Conservation (phyloP, 148 eudicot genomes). For the Cornus controversa region DNA sequence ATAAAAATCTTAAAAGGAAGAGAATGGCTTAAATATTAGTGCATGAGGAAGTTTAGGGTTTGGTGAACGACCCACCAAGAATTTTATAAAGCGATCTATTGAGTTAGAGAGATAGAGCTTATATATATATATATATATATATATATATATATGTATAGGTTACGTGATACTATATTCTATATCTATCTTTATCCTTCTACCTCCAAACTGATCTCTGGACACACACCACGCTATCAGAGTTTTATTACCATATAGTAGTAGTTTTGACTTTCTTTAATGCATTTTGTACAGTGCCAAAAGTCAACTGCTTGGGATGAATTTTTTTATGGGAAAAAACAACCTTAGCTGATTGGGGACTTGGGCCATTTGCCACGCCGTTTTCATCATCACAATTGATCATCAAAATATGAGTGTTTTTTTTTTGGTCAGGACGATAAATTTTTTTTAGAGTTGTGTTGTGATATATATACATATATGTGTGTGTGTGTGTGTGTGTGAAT, state of each 20-base stretch:
- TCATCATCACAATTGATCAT: no score
- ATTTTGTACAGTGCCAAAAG: conserved; percentile 19
- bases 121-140: no score
- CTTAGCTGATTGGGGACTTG: conserved; percentile 14
- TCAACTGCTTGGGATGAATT: conserved; percentile 23
- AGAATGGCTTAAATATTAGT: conserved; percentile 16
- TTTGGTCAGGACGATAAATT: no score
- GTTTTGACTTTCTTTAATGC: conserved; percentile 28
- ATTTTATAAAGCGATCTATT: conserved; percentile 11
- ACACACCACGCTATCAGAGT: no score
- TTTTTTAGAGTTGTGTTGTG: no score
- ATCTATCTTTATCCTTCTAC: conserved; percentile 11
- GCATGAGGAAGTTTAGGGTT: conserved; percentile 35
- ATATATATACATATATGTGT: no score
- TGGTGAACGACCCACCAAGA: conserved; percentile 63
- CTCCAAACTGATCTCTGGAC: not conserved
- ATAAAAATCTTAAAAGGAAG: conserved; percentile 13
- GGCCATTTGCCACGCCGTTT: not conserved
- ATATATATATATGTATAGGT: no score
- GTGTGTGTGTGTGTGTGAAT: no score
- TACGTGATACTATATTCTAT: no score
- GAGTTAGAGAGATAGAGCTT: no score
- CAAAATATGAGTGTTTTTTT: no score
- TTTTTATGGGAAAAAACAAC: not conserved
- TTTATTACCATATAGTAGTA: not conserved